These are phyloP conservation scores for Leptographium lundbergii DNA, from an alignment of 2,329 filamentous ascomycete genomes.

Conservation along the genomic window DNA sequence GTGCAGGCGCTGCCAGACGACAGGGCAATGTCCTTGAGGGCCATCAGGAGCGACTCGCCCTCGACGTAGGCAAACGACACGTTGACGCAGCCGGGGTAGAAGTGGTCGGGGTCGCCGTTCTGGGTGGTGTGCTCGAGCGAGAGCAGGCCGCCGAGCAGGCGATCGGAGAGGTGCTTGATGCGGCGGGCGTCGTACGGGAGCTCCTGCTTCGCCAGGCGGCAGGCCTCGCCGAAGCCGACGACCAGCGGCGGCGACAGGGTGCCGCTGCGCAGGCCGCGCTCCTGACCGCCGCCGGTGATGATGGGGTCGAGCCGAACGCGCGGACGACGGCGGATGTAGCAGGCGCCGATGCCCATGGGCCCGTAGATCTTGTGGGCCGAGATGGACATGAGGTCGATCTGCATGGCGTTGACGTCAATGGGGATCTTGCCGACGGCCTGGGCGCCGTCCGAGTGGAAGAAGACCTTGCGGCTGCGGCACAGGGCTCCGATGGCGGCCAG, in stretches of 20 bases:
- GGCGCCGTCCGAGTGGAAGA: slow-evolving; percentile 94
- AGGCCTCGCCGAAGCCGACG: slow-evolving; percentile 92
- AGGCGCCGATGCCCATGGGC: slow-evolving; percentile 92
- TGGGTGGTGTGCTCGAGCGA: slow-evolving; percentile 83
- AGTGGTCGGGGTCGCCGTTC: slow-evolving; percentile 71
- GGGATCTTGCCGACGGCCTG: slow-evolving; percentile 99
- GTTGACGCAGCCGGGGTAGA: slow-evolving; percentile 96
- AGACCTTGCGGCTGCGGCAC: slow-evolving; percentile 83
- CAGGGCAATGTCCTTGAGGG: slow-evolving; percentile 91
- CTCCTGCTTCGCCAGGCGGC: slow-evolving; percentile 80
- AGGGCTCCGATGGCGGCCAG: slow-evolving; percentile 86
- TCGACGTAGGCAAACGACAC: slow-evolving; percentile 98
- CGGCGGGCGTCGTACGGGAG: slow-evolving; percentile 85
- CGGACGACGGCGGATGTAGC: slow-evolving; percentile 84
- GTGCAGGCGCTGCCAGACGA: slow-evolving; percentile 96
- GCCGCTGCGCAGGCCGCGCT: slow-evolving; percentile 86
- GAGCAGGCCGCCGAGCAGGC: slow-evolving; percentile 69
- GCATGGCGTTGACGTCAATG: slow-evolving; percentile 93
- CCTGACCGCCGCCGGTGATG: slow-evolving; percentile 92
- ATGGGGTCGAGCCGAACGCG: slow-evolving; percentile 90
- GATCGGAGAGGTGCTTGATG: slow-evolving; percentile 70
- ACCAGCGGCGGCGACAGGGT: slow-evolving; percentile 81
- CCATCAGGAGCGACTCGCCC: slow-evolving; percentile 96
- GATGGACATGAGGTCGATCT: slow-evolving; percentile 97
- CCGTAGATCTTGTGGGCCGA: slow-evolving; percentile 98